Percentiles rank a stretch among this genome's conserved stretches.
phyloP scores from a whole-genome alignment of 306 rosid genomes.

The Pyrus pyrifolia region DNA sequence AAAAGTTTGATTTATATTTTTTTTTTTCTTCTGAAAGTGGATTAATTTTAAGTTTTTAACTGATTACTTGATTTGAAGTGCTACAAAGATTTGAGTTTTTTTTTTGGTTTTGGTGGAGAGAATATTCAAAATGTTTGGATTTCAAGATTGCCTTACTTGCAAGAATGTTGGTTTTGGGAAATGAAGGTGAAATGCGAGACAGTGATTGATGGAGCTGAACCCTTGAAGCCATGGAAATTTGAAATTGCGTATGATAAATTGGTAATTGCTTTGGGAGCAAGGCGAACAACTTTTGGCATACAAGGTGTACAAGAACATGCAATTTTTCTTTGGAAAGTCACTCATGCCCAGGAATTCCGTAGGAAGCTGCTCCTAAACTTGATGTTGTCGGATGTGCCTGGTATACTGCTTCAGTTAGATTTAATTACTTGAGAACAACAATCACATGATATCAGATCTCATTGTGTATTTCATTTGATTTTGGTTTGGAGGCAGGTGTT shows the following conservation, averaged over 20 bases:
- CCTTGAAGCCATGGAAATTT: conserved; percentile 78
- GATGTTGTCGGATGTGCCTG: conserved; percentile 90
- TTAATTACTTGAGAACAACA: too few species aligned
- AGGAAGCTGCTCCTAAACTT: conserved; percentile 82
- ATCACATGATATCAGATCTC: too few species aligned
- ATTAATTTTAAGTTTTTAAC: not conserved
- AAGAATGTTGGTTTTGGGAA: conserved; percentile 18
- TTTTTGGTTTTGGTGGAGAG: not conserved
- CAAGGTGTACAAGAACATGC: conserved; percentile 79
- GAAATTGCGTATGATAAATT: conserved; percentile 74
- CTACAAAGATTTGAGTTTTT: not conserved
- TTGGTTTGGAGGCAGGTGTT: too few species aligned
- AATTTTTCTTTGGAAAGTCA: conserved; percentile 84
- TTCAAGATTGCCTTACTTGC: conserved; percentile 9
- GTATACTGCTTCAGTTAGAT: conserved; percentile 23
- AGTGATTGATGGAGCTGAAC: conserved; percentile 47
- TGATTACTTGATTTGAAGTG: not conserved
- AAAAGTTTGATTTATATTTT: not conserved
- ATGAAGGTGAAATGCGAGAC: conserved; percentile 86
- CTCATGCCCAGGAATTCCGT: conserved; percentile 97
- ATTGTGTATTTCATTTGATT: too few species aligned
- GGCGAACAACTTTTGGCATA: conserved; percentile 84
- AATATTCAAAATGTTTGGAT: conserved; percentile 2
- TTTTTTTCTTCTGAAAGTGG: not conserved
- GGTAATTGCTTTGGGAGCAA: conserved; percentile 80